Conservation (phyloP, 768 basidiomycete species). For the Kwoniella dendrophila region DNA sequence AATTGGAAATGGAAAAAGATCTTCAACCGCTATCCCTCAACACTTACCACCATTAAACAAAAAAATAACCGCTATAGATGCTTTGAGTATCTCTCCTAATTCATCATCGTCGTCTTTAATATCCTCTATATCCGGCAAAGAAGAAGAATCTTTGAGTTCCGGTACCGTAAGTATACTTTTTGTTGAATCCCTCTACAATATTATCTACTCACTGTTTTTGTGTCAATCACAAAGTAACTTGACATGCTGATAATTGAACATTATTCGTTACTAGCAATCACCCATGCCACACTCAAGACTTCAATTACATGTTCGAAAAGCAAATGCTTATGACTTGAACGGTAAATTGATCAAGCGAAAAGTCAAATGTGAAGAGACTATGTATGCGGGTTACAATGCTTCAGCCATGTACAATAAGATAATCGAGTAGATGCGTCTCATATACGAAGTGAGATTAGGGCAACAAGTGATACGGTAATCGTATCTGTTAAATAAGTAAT, state of each 20-base stretch:
- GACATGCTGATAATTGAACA: not conserved
- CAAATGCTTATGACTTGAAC: conserved; percentile 47
- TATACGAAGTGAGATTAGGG: no score
- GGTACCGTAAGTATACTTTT: conserved; percentile 41
- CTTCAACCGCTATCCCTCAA: conserved; percentile 57
- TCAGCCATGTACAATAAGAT: conserved; percentile 58
- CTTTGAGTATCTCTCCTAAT: conserved; percentile 1
- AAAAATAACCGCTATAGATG: conserved; percentile 11
- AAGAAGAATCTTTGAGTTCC: conserved; percentile 41
- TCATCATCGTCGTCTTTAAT: no score
- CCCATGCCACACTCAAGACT: conserved; percentile 57
- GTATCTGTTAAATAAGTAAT: no score
- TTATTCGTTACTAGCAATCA: conserved; percentile 28
- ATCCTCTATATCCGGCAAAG: no score
- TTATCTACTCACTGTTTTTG: not conserved
- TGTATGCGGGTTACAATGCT: conserved; percentile 55
- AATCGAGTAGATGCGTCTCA: conserved; percentile 29
- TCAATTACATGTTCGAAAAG: conserved; percentile 51
- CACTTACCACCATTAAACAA: conserved; percentile 54
- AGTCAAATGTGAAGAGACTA: conserved; percentile 53
- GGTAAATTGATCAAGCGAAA: conserved; percentile 52
- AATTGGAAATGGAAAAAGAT: conserved; percentile 58
- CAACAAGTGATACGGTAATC: no score
- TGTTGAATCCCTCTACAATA: not conserved
- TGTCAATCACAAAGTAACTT: no score